phyloP scores from a whole-genome alignment of 75 land plant genomes.

The Pinus taeda region DNA sequence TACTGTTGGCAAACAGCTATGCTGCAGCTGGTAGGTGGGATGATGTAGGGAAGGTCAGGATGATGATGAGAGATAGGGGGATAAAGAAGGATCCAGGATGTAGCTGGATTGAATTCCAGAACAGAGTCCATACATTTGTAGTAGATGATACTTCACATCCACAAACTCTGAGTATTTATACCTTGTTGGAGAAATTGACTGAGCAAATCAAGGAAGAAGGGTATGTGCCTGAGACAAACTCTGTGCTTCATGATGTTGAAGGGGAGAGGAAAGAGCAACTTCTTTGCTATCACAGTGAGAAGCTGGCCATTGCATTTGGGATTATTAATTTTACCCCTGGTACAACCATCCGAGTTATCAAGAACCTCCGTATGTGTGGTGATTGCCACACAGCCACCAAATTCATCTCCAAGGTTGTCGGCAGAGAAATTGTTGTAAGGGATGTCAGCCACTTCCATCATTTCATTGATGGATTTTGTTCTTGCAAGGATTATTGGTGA shows the following conservation, averaged over 20 bases:
- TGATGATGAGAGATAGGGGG: constrained; percentile 16
- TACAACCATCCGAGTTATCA: constrained; percentile 7
- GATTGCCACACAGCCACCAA: constrained; percentile 25
- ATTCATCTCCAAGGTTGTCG: neutral
- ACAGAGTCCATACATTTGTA: constrained; percentile 9
- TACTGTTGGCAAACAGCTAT: constrained; percentile 27
- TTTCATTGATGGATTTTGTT: neutral
- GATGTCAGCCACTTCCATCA: neutral
- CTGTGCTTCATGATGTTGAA: constrained; percentile 15
- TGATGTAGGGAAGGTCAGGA: constrained; percentile 15
- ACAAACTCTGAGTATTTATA: neutral
- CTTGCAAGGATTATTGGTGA: neutral
- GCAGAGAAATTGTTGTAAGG: neutral
- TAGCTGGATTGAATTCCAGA: constrained; percentile 23
- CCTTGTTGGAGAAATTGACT: constrained; percentile 9
- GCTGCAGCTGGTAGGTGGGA: constrained; percentile 25
- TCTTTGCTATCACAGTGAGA: constrained; percentile 18
- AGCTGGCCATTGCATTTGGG: constrained; percentile 19
- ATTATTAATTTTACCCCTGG: constrained; percentile 7
- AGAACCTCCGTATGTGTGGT: constrained; percentile 11
- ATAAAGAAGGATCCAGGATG: constrained; percentile 31
- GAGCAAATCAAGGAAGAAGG: constrained; percentile 9
- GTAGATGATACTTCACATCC: constrained; percentile 3
- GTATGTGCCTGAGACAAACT: constrained; percentile 8
- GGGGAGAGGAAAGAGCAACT: constrained; percentile 11